Evolutionary conservation across 2,329 filamentous ascomycete genomes (phyloP), one percentile per base, ranked within the genome.

Genomic region (Colletotrichum sp.): DNA sequence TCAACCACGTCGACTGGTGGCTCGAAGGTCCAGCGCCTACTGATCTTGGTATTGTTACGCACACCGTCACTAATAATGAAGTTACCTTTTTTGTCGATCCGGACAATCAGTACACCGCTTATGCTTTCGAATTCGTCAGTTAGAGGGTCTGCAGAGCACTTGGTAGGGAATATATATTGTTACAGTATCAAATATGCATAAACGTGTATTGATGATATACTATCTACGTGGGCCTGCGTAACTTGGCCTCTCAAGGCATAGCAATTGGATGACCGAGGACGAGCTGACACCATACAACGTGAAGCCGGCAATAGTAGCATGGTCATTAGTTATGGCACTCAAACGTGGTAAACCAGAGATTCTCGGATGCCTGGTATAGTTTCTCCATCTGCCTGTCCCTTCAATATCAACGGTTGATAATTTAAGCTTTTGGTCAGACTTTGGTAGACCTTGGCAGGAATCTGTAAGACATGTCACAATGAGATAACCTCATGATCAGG

Each of bases 311-410:
- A 43, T 43, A 43, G 39, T 43, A 0, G 5, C 18, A 43, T 0
- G 18, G 8, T 43, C 18, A 0, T 10, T 12, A n/a, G 0, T 12
- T 12, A n/a, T 43, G 18, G 9, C 1, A n/a, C 39, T 12, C 16
- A 43, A 43, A 43, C 0, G 2, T 10, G 16, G 8, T n/a, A n/a
- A 1, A 43, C 0, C 3, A 1, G 0, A 12, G 16, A 10, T 43
- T n/a, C n/a, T 6, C 9, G 8, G 8, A n/a, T n/a, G 5, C 18
- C 5, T 43, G 1, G 39, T 5, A 0, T n/a, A 43, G 2, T 18
- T 43, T 43, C 5, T 43, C 6, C 10, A 8, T 43, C 5, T 12
- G 9, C 18, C 10, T 48, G 43, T 22, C 3, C 18, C 8, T 12
- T 13, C 1, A 22, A 22, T 4, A 34, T 13, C 13, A 12, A 34